Evolutionary conservation across 352 stramenopile species (phyloP), one percentile per base, ranked within the genome.

Genomic region (Phytopythium vexans): DNA sequence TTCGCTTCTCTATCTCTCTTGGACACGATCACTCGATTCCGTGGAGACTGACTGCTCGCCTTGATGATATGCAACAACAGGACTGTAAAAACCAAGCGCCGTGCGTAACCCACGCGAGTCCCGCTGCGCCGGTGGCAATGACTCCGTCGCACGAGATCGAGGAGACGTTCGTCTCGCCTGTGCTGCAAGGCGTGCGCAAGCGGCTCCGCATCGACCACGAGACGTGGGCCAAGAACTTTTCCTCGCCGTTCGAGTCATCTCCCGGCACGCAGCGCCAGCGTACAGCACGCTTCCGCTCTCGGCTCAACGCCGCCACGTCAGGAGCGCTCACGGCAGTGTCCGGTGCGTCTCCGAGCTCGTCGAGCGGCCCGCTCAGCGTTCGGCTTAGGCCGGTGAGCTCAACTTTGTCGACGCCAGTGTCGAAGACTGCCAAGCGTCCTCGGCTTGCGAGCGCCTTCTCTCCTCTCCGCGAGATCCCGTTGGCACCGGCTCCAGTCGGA

Each of bases 21-120:
- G 40, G 43, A 15, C 6, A 9, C n/a, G 15, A 21, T 42, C 14
- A 43, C 8, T 9, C 35, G 1, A 11, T 10, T 45, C 12, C 40
- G 14, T 42, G 21, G 21, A 27, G 21, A 11, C 44, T 46, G 57
- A 60, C 52, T 14, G 32, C 61, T 8, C 37, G 4, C 11, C 27
- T 31, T 46, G 8, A 42, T n/a, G 39, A 41, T 57, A 36, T 44
- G 14, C 39, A 14, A 46, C 6, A 11, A 33, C 42, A 88, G 77
- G 83, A 94, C 27, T 94, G 83, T 54, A 90, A 92, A 49, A 94
- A 94, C 53, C 79, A 92, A 47, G 68, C 71, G 21, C 68, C 64
- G 32, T 81, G 76, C 32, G 59, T 75, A 27, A 50, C 52, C n/a
- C 71, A 82, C 21, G 43, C 54, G 2, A 82, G 66, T 39, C 57